Base-by-base conservation (phyloP, 768 basidiomycete genomes). In the Boletus pseudo-olivaceus region DNA sequence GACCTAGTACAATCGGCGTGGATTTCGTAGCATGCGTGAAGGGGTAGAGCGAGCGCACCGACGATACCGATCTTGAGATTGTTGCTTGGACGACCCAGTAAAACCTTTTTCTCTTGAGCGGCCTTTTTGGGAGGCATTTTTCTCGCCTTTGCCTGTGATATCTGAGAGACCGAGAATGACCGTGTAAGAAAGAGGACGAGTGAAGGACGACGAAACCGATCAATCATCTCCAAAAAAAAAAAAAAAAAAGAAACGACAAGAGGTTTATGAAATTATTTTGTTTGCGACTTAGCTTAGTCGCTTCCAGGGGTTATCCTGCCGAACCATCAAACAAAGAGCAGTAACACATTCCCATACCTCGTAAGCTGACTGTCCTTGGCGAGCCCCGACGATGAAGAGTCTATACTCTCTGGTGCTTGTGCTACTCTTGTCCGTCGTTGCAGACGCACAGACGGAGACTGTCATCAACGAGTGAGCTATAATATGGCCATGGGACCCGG, bases 31-130 rank as follows among this genome's bases (percentile, higher is more conserved):
- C 9, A 4, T 27, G 10, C 35, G 23, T 3, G 32, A 27, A 17
- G 10, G 29, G 30, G 35, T 2, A 26, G 34, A n/a, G 53, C 55
- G 58, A 58, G 65, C 74, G 82, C 86, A 92, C 92, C 95, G 79
- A 98, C 96, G 81, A 97, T 96, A 69, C 97, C 97, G 67, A 98
- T 90, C 83, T 95, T 91, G 68, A 98, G 82, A 79, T 98, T 98
- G 78, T 99, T 99, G 61, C 89, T 79, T 33, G 97, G 96, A 52
- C 94, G 76, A 42, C 97, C 97, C 34, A 98, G 85, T 17, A 94
- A 75, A 26, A 78, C 73, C 74, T 92, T 96, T 78, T 94, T 97
- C 75, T 93, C 92, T 11, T 76, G 75, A 26, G 70, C 78, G 49
- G 85, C 84, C 74, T 96, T 95, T 76, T 93, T 95, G 14, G 95